Conservation (phyloP, 306 rosid genomes). For the Ziziphus jujuba region DNA sequence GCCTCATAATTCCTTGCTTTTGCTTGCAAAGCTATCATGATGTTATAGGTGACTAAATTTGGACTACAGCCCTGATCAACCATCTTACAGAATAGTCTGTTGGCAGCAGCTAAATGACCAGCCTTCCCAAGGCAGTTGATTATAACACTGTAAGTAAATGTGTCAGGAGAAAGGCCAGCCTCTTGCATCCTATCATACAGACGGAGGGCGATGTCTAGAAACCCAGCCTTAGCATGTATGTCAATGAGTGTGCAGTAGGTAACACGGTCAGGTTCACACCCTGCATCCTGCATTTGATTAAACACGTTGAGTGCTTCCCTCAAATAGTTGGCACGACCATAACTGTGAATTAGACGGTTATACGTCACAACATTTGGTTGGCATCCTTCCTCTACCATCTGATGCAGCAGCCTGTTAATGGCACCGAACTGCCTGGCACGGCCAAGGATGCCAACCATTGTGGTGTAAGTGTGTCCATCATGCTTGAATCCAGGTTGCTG, state of each 20-base stretch:
- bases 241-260: slow-evolving; percentile 94
- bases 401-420: slow-evolving; percentile 62
- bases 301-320: slow-evolving; percentile 76
- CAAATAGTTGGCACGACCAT: slow-evolving; percentile 92
- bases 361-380: slow-evolving; percentile 90
- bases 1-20: slow-evolving; percentile 86
- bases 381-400: slow-evolving; percentile 90
- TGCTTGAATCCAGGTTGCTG: slow-evolving; percentile 67
- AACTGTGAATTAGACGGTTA: slow-evolving; percentile 86
- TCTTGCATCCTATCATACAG: slow-evolving; percentile 87
- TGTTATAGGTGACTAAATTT: slow-evolving; percentile 87
- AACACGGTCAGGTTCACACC: slow-evolving; percentile 88
- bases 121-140: slow-evolving; percentile 95
- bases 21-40: slow-evolving; percentile 94
- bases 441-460: slow-evolving; percentile 96
- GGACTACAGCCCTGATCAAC: slow-evolving; percentile 86
- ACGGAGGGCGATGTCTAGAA: slow-evolving; percentile 75
- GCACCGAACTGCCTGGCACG: slow-evolving; percentile 82
- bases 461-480: slow-evolving; percentile 89
- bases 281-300: slow-evolving; percentile 72
- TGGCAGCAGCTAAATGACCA: slow-evolving; percentile 80
- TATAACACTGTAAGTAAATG: slow-evolving; percentile 94
- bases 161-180: slow-evolving; percentile 88
- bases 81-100: slow-evolving; percentile 82
- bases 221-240: slow-evolving; percentile 95